Base-by-base conservation (phyloP, 495 filamentous ascomycete genomes). In the Talaromyces liani region DNA sequence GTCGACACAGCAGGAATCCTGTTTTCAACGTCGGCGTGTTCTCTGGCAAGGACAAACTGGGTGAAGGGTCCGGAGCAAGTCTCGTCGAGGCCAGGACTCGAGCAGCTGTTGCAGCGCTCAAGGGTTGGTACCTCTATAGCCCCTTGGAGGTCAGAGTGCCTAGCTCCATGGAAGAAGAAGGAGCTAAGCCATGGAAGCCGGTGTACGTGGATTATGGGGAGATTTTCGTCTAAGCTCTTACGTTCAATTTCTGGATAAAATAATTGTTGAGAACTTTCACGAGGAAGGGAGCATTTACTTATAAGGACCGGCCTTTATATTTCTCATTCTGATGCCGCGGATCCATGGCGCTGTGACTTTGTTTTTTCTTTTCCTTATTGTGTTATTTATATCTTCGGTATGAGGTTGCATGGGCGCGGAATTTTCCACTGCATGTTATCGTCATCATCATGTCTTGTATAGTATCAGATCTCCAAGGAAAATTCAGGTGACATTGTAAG, bases 11-110 rank as follows among this genome's bases (percentile, higher is more conserved):
- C 66, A 84, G 90, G 70, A 85, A 87, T 66, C 93, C 94, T 8
- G 94, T 98, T 39, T 98, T 90, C 69, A 85, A 96, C n/a, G 91
- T 98, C 14, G 95, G 93, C 25, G 91, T 98, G 62, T 98, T 87
- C 78, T 90, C 87, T 47, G 95, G 93, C 22, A 75, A 82, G 63
- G 92, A 98, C 70, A 89, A 91, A 82, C 79, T 98, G 56, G 93
- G 94, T 60, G 93, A 98, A 75, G 95, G 86, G 33, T 78, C 85
- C 63, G 94, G 88, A 39, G 74, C 84, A 58, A 90, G 82, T 75
- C 78, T 98, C 63, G 75, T 90, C 62, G 85, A 91, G 73, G 93
- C 90, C 61, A 85, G 90, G 66, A 80, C 81, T 53, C 81, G 90
- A 69, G 94, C 94, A 14, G 84, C 91, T 47, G 89, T 93, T 55